Evolutionary conservation across 108 stramenopile genomes (phyloP).

Genomic region (Nannochloropsis gaditana): DNA sequence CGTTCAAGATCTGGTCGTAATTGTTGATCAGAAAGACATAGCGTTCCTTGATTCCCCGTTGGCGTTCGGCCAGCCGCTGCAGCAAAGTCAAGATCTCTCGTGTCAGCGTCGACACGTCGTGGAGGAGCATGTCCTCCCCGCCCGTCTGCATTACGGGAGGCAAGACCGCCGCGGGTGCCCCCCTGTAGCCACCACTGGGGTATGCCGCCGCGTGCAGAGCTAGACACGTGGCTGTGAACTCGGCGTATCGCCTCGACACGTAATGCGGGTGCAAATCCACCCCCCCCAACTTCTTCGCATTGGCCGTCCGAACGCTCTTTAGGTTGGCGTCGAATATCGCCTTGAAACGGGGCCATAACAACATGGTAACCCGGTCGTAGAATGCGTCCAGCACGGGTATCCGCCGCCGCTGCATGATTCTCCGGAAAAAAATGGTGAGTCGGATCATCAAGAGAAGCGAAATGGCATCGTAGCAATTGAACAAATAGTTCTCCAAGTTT

Average conservation of each 20-base stretch:
- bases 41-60: slow-evolving; percentile 69
- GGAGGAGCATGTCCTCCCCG: slow-evolving; percentile 56
- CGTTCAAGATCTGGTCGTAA: slow-evolving; percentile 77
- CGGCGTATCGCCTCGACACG: slow-evolving; percentile 87
- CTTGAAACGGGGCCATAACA: slow-evolving; percentile 95
- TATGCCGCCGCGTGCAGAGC: slow-evolving; percentile 65
- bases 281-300: slow-evolving; percentile 72
- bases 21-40: slow-evolving; percentile 95
- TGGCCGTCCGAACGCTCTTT: slow-evolving; percentile 69
- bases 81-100: slow-evolving; percentile 48
- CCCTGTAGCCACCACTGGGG: background rate
- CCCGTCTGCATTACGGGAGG: slow-evolving; percentile 37
- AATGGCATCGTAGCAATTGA: slow-evolving; percentile 83
- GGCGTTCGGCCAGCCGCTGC: slow-evolving; percentile 74
- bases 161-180: slow-evolving; percentile 51
- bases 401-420: slow-evolving; percentile 75
- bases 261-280: slow-evolving; percentile 90
- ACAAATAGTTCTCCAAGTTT: slow-evolving; percentile 90
- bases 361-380: slow-evolving; percentile 78
- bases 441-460: slow-evolving; percentile 94
- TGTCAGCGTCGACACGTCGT: slow-evolving; percentile 47
- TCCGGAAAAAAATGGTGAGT: slow-evolving; percentile 76
- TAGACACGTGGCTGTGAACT: slow-evolving; percentile 83
- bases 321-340: slow-evolving; percentile 84
- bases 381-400: slow-evolving; percentile 80